Evolutionary conservation across 345 rosid genomes (phyloP).

Genomic region (Combretum micranthum): DNA sequence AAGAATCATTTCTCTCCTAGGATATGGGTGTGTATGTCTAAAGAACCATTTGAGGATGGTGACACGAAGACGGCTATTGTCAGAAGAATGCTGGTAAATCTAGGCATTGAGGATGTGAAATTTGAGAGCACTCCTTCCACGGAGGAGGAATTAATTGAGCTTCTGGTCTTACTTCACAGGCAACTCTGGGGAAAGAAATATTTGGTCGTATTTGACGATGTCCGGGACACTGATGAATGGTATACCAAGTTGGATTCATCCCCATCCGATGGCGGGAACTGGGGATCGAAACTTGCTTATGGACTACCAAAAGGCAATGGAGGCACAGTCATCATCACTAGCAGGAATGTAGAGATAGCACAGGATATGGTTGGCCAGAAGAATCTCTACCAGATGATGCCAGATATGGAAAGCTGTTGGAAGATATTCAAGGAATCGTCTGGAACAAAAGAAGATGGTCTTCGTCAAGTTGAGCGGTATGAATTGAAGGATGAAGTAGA

Average conservation of each 20-base stretch:
- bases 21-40: constrained; percentile 34
- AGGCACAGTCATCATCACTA: constrained; percentile 42
- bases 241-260: constrained; percentile 12
- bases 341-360: constrained; percentile 24
- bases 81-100: constrained; percentile 19
- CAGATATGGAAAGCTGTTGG: constrained; percentile 23
- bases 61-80: constrained; percentile 12
- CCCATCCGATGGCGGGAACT: constrained; percentile 6
- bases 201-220: constrained; percentile 43
- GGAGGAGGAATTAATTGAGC: constrained; percentile 10
- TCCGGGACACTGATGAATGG: constrained; percentile 19
- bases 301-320: constrained; percentile 51
- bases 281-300: constrained; percentile 23
- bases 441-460: too few species aligned
- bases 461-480: too few species aligned
- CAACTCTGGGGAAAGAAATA: constrained; percentile 39
- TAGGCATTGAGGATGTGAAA: constrained; percentile 35
- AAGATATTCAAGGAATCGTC: constrained; percentile 21
- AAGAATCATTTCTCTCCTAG: constrained; percentile 28
- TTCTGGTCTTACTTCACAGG: constrained; percentile 29
- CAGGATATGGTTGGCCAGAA: constrained; percentile 38
- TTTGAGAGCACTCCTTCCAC: neutral
- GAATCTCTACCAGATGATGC: constrained; percentile 25
- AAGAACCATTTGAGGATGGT: neutral
- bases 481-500: too few species aligned